A percentile compares a stretch with the other conserved stretches of the same genome.
phyloP scores from a whole-genome alignment of 805 yeast genomes.

The Torulaspora delbrueckii region DNA sequence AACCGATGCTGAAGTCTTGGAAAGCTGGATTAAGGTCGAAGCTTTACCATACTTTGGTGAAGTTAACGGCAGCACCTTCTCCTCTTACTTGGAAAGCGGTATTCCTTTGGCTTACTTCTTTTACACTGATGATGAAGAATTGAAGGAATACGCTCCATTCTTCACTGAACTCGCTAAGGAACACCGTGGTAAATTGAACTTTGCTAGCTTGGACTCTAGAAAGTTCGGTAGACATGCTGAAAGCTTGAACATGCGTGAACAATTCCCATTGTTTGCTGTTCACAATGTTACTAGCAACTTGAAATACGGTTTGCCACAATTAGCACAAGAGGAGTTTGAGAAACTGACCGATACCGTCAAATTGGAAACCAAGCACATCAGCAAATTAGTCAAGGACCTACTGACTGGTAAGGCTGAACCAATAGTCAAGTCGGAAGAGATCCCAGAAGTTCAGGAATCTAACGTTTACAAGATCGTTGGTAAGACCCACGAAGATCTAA shows the following conservation, averaged over 20 bases:
- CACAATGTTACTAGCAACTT: constrained; percentile 64
- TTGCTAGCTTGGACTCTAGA: constrained; percentile 83
- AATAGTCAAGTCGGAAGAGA: constrained; percentile 74
- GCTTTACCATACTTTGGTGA: constrained; percentile 42
- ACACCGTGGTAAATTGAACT: constrained; percentile 73
- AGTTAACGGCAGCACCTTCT: constrained; percentile 73
- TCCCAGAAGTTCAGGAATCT: constrained; percentile 77
- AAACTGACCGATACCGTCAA: constrained; percentile 27
- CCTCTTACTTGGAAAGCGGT: constrained; percentile 62
- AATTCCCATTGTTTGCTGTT: constrained; percentile 85
- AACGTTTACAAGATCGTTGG: constrained; percentile 77
- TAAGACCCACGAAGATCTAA: constrained; percentile 67
- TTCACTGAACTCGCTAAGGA: constrained; percentile 64
- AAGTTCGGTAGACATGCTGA: constrained; percentile 82
- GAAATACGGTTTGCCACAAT: constrained; percentile 75
- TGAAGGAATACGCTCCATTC: constrained; percentile 47
- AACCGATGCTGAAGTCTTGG: constrained; percentile 44
- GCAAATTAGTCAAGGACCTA: constrained; percentile 59
- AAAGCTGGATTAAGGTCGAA: constrained; percentile 36
- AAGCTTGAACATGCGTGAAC: constrained; percentile 74
- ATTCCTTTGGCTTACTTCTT: constrained; percentile 86
- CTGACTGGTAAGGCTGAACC: constrained; percentile 63
- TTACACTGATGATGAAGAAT: constrained; percentile 65
- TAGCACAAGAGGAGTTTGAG: constrained; percentile 31
- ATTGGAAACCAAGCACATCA: constrained; percentile 50